Conservation (phyloP, 2,329 filamentous ascomycete species). For the Chaetomiaceae sp. region DNA sequence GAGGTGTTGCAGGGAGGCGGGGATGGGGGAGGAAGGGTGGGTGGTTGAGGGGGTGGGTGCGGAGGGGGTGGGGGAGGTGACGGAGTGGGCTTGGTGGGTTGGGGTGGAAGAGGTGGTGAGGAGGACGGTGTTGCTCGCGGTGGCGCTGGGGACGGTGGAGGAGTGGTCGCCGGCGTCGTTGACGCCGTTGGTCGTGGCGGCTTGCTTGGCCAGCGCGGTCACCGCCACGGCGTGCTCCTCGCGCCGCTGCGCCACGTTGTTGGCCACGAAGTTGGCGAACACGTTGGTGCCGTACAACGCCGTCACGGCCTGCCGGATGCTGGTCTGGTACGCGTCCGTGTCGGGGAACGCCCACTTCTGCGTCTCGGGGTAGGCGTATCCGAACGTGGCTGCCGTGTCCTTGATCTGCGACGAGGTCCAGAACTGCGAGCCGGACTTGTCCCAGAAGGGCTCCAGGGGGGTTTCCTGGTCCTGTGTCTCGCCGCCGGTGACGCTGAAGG, state of each 20-base stretch:
- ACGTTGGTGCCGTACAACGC: constrained; percentile 22
- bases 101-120: not conserved
- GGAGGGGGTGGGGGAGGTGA: not conserved
- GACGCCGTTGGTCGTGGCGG: not conserved
- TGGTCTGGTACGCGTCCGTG: constrained; percentile 18
- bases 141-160: not conserved
- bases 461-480: constrained; percentile 16
- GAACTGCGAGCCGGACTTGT: constrained; percentile 22
- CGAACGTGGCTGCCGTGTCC: constrained; percentile 22
- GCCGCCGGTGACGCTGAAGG: constrained; percentile 23
- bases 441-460: constrained; percentile 28
- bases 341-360: constrained; percentile 21
- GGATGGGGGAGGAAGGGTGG: constrained; percentile 8
- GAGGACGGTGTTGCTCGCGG: not conserved
- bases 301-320: constrained; percentile 16
- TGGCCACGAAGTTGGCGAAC: constrained; percentile 18
- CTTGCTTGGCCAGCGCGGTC: not conserved
- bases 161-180: no score
- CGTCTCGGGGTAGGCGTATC: constrained; percentile 28
- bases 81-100: not conserved
- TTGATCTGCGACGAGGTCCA: constrained; percentile 27
- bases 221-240: constrained; percentile 7
- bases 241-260: constrained; percentile 11
- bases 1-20: constrained; percentile 19
- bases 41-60: not conserved